These are phyloP conservation scores for Mycosphaerella sp. DNA, from an alignment of 2,329 filamentous ascomycete genomes.

Conservation along the genomic window DNA sequence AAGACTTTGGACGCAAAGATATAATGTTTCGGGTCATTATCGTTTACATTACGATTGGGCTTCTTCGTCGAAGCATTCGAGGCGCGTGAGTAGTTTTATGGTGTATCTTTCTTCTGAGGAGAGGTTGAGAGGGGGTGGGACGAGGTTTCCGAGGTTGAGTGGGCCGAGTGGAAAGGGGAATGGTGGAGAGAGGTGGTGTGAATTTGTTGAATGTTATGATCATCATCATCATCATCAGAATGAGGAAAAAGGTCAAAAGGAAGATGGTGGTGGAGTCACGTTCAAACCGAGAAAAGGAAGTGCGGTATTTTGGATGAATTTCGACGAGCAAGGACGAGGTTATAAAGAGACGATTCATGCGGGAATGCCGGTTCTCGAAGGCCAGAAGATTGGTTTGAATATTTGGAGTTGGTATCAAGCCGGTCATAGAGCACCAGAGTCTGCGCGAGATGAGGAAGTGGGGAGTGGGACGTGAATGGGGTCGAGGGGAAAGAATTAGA, in stretches of 20 bases:
- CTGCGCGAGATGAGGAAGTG: not conserved
- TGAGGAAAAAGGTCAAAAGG: slow-evolving; percentile 22
- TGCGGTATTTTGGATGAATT: slow-evolving; percentile 58
- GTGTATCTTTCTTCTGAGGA: slow-evolving; percentile 47
- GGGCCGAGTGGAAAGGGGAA: slow-evolving; percentile 32
- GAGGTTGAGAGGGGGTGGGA: slow-evolving; percentile 53
- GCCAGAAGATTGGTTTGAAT: slow-evolving; percentile 49
- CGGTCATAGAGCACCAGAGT: not conserved
- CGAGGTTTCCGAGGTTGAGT: slow-evolving; percentile 52
- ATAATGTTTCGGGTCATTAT: slow-evolving; percentile 54
- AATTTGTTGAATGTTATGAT: slow-evolving; percentile 48
- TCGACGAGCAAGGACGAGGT: slow-evolving; percentile 49
- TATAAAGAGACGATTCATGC: slow-evolving; percentile 57
- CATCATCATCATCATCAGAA: slow-evolving; percentile 24
- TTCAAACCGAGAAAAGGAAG: slow-evolving; percentile 54
- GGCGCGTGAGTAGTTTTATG: slow-evolving; percentile 54
- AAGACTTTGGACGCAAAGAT: slow-evolving; percentile 55
- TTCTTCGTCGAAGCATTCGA: slow-evolving; percentile 24
- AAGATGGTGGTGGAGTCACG: slow-evolving; percentile 43
- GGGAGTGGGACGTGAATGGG: not conserved
- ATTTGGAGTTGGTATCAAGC: slow-evolving; percentile 37
- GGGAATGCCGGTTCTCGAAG: slow-evolving; percentile 50
- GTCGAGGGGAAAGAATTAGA: no score
- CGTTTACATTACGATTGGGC: slow-evolving; percentile 56
- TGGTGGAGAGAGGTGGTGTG: slow-evolving; percentile 45